phyloP scores from a whole-genome alignment of 345 rosid species.

The Bruguiera gymnorhiza region DNA sequence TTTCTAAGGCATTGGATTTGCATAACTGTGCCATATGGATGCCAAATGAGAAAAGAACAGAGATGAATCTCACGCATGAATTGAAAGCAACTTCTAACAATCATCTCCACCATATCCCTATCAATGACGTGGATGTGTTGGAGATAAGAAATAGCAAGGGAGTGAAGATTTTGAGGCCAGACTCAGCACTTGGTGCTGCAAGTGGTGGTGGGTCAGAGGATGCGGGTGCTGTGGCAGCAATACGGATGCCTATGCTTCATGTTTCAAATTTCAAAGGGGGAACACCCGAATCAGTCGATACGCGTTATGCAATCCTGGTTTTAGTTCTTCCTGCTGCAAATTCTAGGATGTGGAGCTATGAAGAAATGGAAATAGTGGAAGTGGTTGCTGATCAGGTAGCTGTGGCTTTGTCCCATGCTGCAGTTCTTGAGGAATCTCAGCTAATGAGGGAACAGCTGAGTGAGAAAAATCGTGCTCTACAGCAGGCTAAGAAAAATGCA shows the following conservation, averaged over 20 bases:
- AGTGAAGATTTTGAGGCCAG: constrained; percentile 57
- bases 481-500: constrained; percentile 73
- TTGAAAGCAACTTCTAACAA: constrained; percentile 42
- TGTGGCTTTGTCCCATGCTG: constrained; percentile 92
- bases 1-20: constrained; percentile 82
- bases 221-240: constrained; percentile 78
- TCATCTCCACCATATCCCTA: constrained; percentile 35
- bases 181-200: constrained; percentile 62
- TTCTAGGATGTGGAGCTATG: constrained; percentile 56
- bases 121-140: constrained; percentile 56
- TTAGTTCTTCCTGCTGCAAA: constrained; percentile 61
- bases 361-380: constrained; percentile 80
- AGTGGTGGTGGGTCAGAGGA: constrained; percentile 59
- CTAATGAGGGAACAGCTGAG: constrained; percentile 76
- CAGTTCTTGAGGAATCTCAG: constrained; percentile 93
- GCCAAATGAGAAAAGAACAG: constrained; percentile 72
- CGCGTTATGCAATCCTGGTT: constrained; percentile 77
- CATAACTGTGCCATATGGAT: constrained; percentile 90
- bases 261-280: constrained; percentile 90
- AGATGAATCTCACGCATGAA: constrained; percentile 78
- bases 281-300: constrained; percentile 70
- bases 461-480: constrained; percentile 70
- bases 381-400: constrained; percentile 99
- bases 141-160: constrained; percentile 61
- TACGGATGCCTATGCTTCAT: constrained; percentile 86